Evolutionary conservation across 1,284 basidiomycete genomes (phyloP), one percentile per base, ranked within the genome.

Genomic region (Blastosporella zonata): DNA sequence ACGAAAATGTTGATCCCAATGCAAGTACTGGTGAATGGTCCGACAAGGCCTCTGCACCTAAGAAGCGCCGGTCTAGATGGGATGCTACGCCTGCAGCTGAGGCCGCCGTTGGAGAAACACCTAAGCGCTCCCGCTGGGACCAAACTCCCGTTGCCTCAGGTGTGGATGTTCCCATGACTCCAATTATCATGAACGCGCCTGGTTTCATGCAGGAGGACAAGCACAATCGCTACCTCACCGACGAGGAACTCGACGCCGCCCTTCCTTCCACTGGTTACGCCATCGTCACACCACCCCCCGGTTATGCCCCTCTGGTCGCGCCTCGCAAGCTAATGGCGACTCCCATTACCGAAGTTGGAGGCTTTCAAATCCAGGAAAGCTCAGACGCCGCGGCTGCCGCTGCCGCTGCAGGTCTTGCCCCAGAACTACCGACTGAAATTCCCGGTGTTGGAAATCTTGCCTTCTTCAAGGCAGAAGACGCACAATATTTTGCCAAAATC

Each of bases 381-480:
- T 89, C 90, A 4, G 90, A 94, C 58, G 91, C 93, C 2, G 87
- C 90, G 4, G 85, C 88, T 8, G 79, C 83, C 0, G 87, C 93
- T 0, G 89, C 90, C 1, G 95, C 93, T 0, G 90, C 91, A 0
- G 92, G 93, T 51, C 90, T 97, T 35, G 89, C 91, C 12, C 91
- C 94, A 3, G 93, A 97, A 56, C 74, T 99, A 21, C 95, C 96
- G n/a, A 99, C 96, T 1, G 96, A 99, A 67, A 98, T 99, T 57
- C 95, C 95, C 34, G 97, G 97, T 35, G 95, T 99, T 34, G 97
- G 97, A 27, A 93, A 90, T 59, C 81, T 99, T 27, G 93, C 94
- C 5, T 99, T 98, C 74, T 95, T 99, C 82, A 99, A 99, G 70
- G 79, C 91, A 0, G 97, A 99, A 70, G 97, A 99, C 64, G 93